Conservation (phyloP, 345 rosid genomes). For the Acer yangbiense region DNA sequence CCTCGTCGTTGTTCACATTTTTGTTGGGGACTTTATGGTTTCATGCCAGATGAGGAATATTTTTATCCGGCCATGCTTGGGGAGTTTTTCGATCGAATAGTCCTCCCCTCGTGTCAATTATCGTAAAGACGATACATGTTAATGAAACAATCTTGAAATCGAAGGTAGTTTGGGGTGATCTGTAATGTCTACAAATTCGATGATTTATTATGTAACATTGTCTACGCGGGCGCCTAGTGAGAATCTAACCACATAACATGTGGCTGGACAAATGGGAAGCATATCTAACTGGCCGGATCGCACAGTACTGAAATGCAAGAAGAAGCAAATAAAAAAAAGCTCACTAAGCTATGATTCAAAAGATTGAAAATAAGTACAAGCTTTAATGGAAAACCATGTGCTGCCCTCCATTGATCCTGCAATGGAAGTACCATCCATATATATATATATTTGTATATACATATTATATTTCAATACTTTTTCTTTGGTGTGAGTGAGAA, state of each 20-base stretch:
- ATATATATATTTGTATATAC: too few species aligned
- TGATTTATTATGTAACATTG: too few species aligned
- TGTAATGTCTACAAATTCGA: too few species aligned
- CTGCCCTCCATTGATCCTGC: not conserved
- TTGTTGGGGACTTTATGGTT: constrained; percentile 7
- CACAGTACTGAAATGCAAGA: not conserved
- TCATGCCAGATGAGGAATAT: not conserved
- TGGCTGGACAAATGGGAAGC: not conserved
- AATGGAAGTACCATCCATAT: too few species aligned
- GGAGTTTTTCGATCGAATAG: too few species aligned
- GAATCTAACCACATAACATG: not conserved
- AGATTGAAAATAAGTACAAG: not conserved
- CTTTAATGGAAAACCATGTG: not conserved
- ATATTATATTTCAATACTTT: too few species aligned
- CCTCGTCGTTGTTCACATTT: not conserved
- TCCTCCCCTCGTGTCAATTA: not conserved
- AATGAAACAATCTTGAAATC: too few species aligned
- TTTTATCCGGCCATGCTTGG: not conserved
- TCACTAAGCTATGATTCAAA: not conserved
- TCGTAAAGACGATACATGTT: too few species aligned
- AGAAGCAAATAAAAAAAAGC: not conserved
- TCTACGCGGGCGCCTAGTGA: not conserved
- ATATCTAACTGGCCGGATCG: not conserved
- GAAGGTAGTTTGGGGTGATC: too few species aligned
- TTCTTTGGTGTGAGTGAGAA: not conserved